Evolutionary conservation across 2,329 filamentous ascomycete species (phyloP).

Genomic region (Fusarium duplospermum): DNA sequence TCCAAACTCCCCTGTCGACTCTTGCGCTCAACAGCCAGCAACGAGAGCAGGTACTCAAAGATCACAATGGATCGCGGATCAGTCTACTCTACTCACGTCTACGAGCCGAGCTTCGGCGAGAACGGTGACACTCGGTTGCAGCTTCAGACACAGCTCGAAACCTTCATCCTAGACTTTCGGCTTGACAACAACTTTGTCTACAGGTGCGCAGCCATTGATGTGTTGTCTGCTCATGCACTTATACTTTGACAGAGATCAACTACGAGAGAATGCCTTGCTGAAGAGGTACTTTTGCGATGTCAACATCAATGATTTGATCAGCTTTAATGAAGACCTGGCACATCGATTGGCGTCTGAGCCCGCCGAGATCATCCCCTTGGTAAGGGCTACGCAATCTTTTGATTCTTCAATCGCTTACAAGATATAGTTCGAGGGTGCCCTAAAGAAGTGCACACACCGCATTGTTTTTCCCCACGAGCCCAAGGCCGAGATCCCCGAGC

Average conservation of each 20-base stretch:
- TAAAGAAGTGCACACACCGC: constrained; percentile 90
- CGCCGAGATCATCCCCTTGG: constrained; percentile 90
- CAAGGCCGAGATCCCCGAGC: constrained; percentile 80
- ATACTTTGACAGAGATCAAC: constrained; percentile 77
- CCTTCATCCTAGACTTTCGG: constrained; percentile 93
- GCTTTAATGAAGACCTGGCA: constrained; percentile 94
- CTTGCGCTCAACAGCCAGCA: constrained; percentile 24
- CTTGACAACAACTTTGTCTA: constrained; percentile 96
- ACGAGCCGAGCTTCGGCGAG: constrained; percentile 73
- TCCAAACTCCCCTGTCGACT: constrained; percentile 28
- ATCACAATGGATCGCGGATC: constrained; percentile 84
- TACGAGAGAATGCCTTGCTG: constrained; percentile 92
- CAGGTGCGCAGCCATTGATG: constrained; percentile 67
- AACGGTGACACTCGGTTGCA: constrained; percentile 76
- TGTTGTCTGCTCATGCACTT: constrained; percentile 1
- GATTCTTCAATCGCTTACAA: constrained; percentile 6
- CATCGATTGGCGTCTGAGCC: constrained; percentile 91
- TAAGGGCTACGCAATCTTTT: constrained; percentile 55
- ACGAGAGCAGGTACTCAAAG: constrained; percentile 6
- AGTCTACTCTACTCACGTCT: constrained; percentile 86
- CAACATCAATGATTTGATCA: constrained; percentile 94
- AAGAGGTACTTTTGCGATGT: constrained; percentile 97
- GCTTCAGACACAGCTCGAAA: constrained; percentile 82
- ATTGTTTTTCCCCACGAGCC: constrained; percentile 87
- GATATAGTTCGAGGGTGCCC: constrained; percentile 84